phyloP scores from a whole-genome alignment of 73 alveolate genomes.

The Blepharisma japonicum region DNA sequence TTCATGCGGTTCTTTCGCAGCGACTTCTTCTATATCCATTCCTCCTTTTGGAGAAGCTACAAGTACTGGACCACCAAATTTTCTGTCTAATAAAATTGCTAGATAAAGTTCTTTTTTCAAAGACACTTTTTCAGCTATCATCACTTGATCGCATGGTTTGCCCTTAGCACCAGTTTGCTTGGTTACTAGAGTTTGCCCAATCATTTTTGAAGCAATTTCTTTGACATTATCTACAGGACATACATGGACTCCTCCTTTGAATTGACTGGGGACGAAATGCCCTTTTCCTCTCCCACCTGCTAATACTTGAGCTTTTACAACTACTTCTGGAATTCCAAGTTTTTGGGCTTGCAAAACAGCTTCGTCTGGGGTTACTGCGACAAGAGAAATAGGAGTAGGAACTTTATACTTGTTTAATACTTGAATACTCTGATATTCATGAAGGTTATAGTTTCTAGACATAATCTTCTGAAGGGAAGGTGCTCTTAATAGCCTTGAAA shows the following conservation, averaged over 20 bases:
- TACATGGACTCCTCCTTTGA: constrained; percentile 68
- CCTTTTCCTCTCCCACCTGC: constrained; percentile 84
- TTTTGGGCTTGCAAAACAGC: constrained; percentile 42
- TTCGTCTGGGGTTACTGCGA: constrained; percentile 54
- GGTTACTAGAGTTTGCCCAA: constrained; percentile 72
- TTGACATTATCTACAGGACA: constrained; percentile 55
- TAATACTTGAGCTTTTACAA: constrained; percentile 57
- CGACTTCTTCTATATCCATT: constrained; percentile 77
- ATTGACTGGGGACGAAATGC: constrained; percentile 55
- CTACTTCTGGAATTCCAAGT: constrained; percentile 51
- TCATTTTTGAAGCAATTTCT: constrained; percentile 60
- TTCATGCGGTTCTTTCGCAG: constrained; percentile 55
- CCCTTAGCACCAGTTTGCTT: constrained; percentile 87
- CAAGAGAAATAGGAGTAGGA: constrained; percentile 41
- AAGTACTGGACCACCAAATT: constrained; percentile 63
- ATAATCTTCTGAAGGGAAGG: too few relatives aligned
- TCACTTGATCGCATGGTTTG: constrained; percentile 62
- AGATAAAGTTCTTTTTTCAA: constrained; percentile 49
- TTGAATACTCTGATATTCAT: constrained; percentile 41
- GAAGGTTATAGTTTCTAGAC: constrained; percentile 24
- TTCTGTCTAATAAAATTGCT: constrained; percentile 52
- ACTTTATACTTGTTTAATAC: constrained; percentile 32
- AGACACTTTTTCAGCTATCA: constrained; percentile 50
- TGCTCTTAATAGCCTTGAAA: too few relatives aligned
- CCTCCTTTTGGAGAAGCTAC: constrained; percentile 73